These are phyloP conservation scores for Solanum appendiculatum DNA, from an alignment of 257 asterid genomes.

Conservation along the genomic window DNA sequence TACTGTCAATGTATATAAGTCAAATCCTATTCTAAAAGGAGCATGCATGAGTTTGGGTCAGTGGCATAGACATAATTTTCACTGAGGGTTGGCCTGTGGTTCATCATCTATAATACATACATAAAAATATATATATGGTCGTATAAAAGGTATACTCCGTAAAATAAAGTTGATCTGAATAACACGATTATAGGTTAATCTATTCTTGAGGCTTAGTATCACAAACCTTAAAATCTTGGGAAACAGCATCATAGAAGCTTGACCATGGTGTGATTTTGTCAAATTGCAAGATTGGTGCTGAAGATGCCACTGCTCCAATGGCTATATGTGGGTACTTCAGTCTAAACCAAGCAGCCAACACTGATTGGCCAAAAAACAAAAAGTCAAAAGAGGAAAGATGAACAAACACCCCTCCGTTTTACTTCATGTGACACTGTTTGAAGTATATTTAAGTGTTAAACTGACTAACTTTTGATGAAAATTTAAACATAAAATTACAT, in stretches of 20 bases:
- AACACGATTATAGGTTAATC: background rate
- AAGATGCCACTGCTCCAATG: slow-evolving; percentile 82
- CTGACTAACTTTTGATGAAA: background rate
- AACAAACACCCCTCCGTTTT: background rate
- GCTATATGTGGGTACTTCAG: slow-evolving; percentile 67
- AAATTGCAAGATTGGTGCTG: slow-evolving; percentile 78
- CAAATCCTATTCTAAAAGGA: background rate
- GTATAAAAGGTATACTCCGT: background rate
- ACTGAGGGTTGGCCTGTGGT: background rate
- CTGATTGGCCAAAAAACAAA: slow-evolving; percentile 9
- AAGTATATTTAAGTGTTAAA: background rate
- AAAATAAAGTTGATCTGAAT: background rate
- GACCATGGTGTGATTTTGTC: slow-evolving; percentile 75
- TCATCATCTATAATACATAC: background rate
- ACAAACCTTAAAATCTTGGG: slow-evolving; percentile 69
- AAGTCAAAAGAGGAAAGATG: background rate
- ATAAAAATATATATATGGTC: background rate
- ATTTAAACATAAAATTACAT: background rate
- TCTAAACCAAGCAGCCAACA: slow-evolving; percentile 89
- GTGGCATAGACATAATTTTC: background rate
- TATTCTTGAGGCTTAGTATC: background rate
- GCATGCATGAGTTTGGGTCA: background rate
- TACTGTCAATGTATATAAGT: too few relatives aligned
- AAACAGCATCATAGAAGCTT: slow-evolving; percentile 77
- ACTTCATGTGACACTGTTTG: background rate